A percentile compares a stretch with the other conserved stretches of the same genome.
These are phyloP conservation scores for Ilex aquifolium DNA, from an alignment of 257 asterid genomes.

Conservation along the genomic window DNA sequence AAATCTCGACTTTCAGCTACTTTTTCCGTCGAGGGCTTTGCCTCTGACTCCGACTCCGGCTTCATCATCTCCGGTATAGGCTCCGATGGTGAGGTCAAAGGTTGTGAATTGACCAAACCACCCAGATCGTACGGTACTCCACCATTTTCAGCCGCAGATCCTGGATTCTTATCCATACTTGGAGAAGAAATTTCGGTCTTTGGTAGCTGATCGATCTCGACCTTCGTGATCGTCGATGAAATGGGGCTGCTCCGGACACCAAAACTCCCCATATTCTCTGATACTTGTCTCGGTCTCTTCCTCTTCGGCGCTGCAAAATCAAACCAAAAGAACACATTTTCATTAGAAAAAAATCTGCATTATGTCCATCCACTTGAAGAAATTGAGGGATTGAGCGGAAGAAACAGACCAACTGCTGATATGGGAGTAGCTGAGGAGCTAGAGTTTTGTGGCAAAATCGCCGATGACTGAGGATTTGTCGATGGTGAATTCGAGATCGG, in stretches of 20 bases:
- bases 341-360: not conserved
- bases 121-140: conserved; percentile 22
- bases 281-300: conserved; percentile 71
- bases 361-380: not conserved
- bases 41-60: conserved; percentile 26
- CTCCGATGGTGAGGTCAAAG: conserved; percentile 13
- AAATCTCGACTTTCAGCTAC: conserved; percentile 32
- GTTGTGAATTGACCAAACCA: conserved; percentile 32
- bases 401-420: conserved; percentile 64
- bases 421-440: conserved; percentile 34
- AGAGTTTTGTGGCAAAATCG: conserved; percentile 26
- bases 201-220: conserved; percentile 47
- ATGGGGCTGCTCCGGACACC: conserved; percentile 47
- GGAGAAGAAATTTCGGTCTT: conserved; percentile 50
- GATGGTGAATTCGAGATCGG: conserved; percentile 56
- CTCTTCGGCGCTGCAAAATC: conserved; percentile 70
- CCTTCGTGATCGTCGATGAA: conserved; percentile 21
- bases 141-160: conserved; percentile 43
- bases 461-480: conserved; percentile 19
- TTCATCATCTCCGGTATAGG: conserved; percentile 19
- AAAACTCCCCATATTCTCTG: conserved; percentile 39
- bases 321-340: not conserved
- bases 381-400: not conserved
- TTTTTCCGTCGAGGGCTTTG: conserved; percentile 29
- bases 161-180: conserved; percentile 38